Evolutionary conservation across 768 basidiomycete genomes (phyloP), one percentile per base, ranked within the genome.

Genomic region (Lanmaoa rubissima): DNA sequence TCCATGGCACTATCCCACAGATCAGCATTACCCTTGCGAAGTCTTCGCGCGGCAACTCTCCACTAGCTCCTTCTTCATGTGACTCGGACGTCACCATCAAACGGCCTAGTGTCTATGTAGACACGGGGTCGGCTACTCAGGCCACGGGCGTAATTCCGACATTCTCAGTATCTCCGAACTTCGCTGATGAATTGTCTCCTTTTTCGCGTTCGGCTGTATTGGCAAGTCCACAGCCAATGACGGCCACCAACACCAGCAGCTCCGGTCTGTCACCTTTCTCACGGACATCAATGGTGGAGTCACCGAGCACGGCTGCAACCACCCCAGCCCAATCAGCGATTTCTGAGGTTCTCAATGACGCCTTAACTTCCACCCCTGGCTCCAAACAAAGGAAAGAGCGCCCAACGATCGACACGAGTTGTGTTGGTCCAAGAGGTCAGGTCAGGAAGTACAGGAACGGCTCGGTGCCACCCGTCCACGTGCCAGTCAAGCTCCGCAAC

Each of bases 351-450:
- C 54, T 44, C 39, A 59, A 47, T 12, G 59, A 62, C 24, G 51
- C 47, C 8, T 49, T 61, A 31, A 21, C 31, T 42, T 66, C 60
- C 48, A 13, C 55, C 51, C 54, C 64, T 48, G 57, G 57, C 10
- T 57, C 56, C 34, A 71, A 53, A 53, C 69, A 62, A 41, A 59
- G 65, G 42, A 69, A 69, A 43, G 67, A 69, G 43, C 69, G 69
- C 39, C 69, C 69, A 35, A 69, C 69, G 55, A 69, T 69, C 52
- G 69, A 69, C 55, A 69, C 69, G 52, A 69, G 69, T 61, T 66
- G 65, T 49, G 69, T 65, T 59, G 69, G 69, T 19, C 69, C 69
- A 26, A 58, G 69, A 59, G 69, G 69, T 19, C 69, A 69, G 35
- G 69, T 69, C 34, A 67, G 9, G 55, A 71, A 69, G 21, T 71